Percentiles rank a stretch among this genome's conserved stretches.
Conservation (phyloP, 202 grass and related monocot species). For the Setaria italica region DNA sequence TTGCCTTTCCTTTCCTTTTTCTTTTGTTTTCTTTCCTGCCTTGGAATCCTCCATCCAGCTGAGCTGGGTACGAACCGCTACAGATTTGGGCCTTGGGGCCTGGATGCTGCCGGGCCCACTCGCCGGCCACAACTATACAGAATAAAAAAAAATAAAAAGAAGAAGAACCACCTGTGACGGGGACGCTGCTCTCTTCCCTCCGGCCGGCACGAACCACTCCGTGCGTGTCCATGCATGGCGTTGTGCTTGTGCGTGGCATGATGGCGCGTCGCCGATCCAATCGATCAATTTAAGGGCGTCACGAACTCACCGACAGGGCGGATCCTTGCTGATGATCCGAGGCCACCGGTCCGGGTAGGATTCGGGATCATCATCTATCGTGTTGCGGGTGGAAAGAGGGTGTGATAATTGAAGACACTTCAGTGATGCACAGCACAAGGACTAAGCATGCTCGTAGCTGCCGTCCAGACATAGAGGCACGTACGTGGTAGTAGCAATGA, state of each 20-base stretch:
- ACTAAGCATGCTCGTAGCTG: no score
- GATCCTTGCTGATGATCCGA: background rate
- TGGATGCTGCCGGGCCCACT: constrained; percentile 6
- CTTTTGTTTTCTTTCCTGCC: constrained; percentile 1
- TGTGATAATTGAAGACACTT: no score
- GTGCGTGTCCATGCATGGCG: background rate
- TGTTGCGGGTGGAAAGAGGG: background rate
- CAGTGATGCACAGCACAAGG: no score
- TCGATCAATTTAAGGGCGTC: background rate
- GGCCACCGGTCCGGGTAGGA: background rate
- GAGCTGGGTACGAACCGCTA: background rate
- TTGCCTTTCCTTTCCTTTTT: background rate
- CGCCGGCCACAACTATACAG: background rate
- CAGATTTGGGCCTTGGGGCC: background rate
- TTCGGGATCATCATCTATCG: background rate
- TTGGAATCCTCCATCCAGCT: constrained; percentile 46
- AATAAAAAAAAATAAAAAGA: background rate
- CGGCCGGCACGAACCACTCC: constrained; percentile 12
- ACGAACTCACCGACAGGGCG: background rate
- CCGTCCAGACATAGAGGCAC: no score
- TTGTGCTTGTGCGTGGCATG: background rate
- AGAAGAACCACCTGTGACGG: constrained; percentile 28
- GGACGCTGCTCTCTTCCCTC: constrained; percentile 8
- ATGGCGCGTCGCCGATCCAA: background rate
- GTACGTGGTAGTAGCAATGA: no score